Base-by-base conservation (phyloP, 2,329 filamentous ascomycete species). In the Paecilomyces niveus region DNA sequence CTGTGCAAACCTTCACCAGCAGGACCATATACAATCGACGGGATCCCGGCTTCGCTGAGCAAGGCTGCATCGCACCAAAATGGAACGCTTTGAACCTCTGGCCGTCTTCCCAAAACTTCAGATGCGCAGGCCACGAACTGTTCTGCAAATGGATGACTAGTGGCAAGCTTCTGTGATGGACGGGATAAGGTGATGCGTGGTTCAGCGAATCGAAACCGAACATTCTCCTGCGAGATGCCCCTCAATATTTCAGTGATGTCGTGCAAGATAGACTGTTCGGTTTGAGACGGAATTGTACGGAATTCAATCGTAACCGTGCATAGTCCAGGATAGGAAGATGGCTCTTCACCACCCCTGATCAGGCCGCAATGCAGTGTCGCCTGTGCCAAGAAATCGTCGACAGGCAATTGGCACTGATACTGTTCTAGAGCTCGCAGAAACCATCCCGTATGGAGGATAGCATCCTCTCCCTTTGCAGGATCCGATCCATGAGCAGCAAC, bases 1-100 rank as follows among this genome's bases (percentile, higher is more conserved):
- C 70, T 72, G 62, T 84, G 80, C 3, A 83, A 61, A 0, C 81
- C 81, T n/a, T 76, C 73, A 0, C 80, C 81, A 8, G 64, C 67
- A 0, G 79, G 79, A 0, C 81, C 79, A 65, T 75, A 81, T 0
- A 83, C 69, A 15, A 83, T 67, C 0, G 74, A 67, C 0, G 79
- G 74, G 29, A 83, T 79, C 0, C 79, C 81, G 13, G 67, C 69
- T 18, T 76, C 70, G 0, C 72, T 69, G 0, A 83, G 61, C 11
- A 83, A 64, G 1, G 80, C 80, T n/a, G 75, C 78, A 63, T 83
- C 80, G 0, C 78, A 80, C 82, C 80, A 83, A 60, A 74, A 81
- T 0, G 73, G 64, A 0, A 65, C 72, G 6, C 70, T 72, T 1
- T 56, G 29, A 0, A 78, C 59, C 0, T 57, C 57, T 0, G 71